Conservation (phyloP, 2,329 filamentous ascomycete species). For the Cladosporium colombiae region DNA sequence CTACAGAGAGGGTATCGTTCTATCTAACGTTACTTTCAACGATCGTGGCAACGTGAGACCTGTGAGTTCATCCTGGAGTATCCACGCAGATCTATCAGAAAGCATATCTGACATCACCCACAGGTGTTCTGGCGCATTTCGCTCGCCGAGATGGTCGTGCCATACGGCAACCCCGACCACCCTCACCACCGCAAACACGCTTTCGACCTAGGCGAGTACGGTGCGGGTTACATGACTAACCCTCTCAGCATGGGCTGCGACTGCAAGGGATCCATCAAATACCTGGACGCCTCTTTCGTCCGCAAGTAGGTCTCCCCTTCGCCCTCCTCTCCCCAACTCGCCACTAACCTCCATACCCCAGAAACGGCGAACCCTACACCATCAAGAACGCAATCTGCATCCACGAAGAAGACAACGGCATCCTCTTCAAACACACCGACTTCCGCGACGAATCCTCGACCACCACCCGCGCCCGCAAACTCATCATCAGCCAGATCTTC, state of each 20-base stretch:
- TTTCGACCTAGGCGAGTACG: slow-evolving; percentile 76
- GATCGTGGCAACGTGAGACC: slow-evolving; percentile 73
- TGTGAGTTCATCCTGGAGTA: background rate
- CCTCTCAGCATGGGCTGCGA: slow-evolving; percentile 69
- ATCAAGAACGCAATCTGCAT: slow-evolving; percentile 93
- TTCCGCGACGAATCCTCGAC: slow-evolving; percentile 84
- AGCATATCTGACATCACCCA: background rate
- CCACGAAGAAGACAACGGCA: slow-evolving; percentile 84
- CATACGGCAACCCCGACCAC: slow-evolving; percentile 75
- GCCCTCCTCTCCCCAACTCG: background rate
- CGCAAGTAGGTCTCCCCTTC: slow-evolving; percentile 56
- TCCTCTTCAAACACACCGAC: slow-evolving; percentile 81
- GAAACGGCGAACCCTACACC: slow-evolving; percentile 54
- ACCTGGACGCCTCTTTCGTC: slow-evolving; percentile 65
- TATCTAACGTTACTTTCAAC: slow-evolving; percentile 84
- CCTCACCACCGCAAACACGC: slow-evolving; percentile 81
- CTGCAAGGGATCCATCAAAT: slow-evolving; percentile 85
- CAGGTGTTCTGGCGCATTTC: slow-evolving; percentile 79
- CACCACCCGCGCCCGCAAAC: slow-evolving; percentile 77
- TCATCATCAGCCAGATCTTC: slow-evolving; percentile 85
- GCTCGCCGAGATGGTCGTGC: slow-evolving; percentile 86
- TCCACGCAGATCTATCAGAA: background rate
- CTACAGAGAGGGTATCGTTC: slow-evolving; percentile 84
- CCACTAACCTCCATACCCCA: slow-evolving; percentile 26
- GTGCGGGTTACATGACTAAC: slow-evolving; percentile 24